phyloP scores from a whole-genome alignment of 2,329 filamentous ascomycete genomes.

The Fusarium tuaranense region DNA sequence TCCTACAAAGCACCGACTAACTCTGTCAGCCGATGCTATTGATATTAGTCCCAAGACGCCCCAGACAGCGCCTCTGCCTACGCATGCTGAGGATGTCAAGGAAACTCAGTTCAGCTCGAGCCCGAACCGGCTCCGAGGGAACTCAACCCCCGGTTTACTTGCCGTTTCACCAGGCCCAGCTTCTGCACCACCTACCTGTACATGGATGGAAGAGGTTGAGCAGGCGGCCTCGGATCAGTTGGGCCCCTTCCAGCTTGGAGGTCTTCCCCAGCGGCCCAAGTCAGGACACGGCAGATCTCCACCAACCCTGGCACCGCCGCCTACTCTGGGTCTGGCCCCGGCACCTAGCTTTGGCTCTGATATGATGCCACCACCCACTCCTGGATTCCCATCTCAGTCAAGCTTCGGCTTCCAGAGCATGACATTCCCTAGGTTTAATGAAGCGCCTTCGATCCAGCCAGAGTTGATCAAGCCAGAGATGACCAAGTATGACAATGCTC shows the following conservation, averaged over 20 bases:
- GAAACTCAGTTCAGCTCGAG: slow-evolving; percentile 54
- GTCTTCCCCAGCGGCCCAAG: slow-evolving; percentile 51
- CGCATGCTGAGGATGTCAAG: slow-evolving; percentile 60
- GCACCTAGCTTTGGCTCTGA: slow-evolving; percentile 39
- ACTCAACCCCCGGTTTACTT: slow-evolving; percentile 64
- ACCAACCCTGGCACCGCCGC: slow-evolving; percentile 19
- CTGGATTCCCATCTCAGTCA: slow-evolving; percentile 56
- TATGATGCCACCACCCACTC: slow-evolving; percentile 57
- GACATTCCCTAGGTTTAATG: slow-evolving; percentile 42
- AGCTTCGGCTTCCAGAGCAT: slow-evolving; percentile 59
- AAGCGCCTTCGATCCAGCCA: slow-evolving; percentile 16
- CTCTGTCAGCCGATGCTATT: slow-evolving; percentile 70
- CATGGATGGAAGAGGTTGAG: slow-evolving; percentile 65
- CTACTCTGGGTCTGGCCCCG: slow-evolving; percentile 21
- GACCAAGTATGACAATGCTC: slow-evolving; percentile 29
- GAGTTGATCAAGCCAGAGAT: neutral
- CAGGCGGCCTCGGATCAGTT: slow-evolving; percentile 48
- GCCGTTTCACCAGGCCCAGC: slow-evolving; percentile 72
- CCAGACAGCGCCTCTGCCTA: slow-evolving; percentile 70
- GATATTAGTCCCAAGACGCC: slow-evolving; percentile 66
- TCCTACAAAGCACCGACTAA: slow-evolving; percentile 70
- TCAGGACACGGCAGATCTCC: slow-evolving; percentile 44
- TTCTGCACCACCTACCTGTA: slow-evolving; percentile 73
- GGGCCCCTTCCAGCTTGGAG: slow-evolving; percentile 34
- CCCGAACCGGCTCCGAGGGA: slow-evolving; percentile 61